These are phyloP conservation scores for Voacanga thouarsii DNA, from an alignment of 257 asterid genomes.

Conservation along the genomic window DNA sequence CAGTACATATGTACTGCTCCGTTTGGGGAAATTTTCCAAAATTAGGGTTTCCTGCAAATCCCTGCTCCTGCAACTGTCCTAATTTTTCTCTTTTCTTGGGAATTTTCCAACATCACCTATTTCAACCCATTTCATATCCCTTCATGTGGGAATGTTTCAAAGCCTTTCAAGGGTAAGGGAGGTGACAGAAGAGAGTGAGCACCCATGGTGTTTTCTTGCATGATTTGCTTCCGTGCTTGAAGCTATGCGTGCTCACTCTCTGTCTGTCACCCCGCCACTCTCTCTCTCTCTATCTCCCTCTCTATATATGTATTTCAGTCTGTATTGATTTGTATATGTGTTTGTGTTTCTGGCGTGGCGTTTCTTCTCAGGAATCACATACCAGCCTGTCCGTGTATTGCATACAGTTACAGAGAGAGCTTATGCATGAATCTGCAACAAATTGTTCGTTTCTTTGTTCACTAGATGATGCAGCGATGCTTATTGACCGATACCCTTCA, in stretches of 20 bases:
- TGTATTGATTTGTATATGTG: background rate
- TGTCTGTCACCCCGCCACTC: slow-evolving; percentile 67
- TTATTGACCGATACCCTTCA: background rate
- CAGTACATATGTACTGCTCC: slow-evolving; percentile 24
- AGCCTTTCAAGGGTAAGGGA: slow-evolving; percentile 37
- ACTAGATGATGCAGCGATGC: background rate
- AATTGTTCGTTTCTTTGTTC: background rate
- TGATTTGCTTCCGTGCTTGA: slow-evolving; percentile 46
- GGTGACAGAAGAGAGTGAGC: slow-evolving; percentile 99
- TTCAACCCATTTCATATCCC: background rate
- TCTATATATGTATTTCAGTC: background rate
- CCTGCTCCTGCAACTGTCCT: background rate
- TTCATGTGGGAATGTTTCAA: too few relatives aligned
- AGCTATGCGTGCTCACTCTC: slow-evolving; percentile 90
- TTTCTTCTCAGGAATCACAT: background rate
- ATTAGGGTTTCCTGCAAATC: slow-evolving; percentile 24
- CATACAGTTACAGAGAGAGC: background rate
- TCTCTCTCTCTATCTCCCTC: slow-evolving; percentile 29
- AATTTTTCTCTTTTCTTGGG: background rate
- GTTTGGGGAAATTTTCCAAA: slow-evolving; percentile 3
- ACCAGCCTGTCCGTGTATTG: background rate
- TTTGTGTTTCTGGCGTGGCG: background rate
- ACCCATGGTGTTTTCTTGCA: slow-evolving; percentile 83
- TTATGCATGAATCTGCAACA: background rate
- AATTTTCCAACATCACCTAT: background rate